phyloP scores from a whole-genome alignment of 2,329 filamentous ascomycete genomes.

The Pseudomassariella vexata region DNA sequence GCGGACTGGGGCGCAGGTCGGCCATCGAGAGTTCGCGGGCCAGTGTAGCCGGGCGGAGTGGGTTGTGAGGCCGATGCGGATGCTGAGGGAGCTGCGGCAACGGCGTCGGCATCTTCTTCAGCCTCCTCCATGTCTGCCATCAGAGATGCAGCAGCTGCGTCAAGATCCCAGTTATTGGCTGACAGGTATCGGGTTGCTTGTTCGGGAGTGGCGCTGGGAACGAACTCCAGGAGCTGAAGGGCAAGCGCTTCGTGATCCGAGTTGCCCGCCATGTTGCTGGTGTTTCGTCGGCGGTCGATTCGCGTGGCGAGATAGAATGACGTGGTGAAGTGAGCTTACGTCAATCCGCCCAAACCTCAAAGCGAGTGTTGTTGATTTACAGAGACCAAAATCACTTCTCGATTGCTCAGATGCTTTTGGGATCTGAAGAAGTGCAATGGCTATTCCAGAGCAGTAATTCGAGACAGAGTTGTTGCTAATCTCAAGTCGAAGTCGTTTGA shows the following conservation, averaged over 20 bases:
- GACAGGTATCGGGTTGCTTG: conserved; percentile 65
- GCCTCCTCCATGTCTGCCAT: conserved; percentile 52
- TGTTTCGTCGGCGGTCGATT: too few species aligned
- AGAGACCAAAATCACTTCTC: too few species aligned
- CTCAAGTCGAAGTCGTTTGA: conserved; percentile 1
- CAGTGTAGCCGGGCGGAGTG: conserved; percentile 42
- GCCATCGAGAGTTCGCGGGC: conserved; percentile 58
- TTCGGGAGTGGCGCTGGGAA: conserved; percentile 45
- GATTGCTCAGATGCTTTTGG: too few species aligned
- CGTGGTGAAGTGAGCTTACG: too few species aligned
- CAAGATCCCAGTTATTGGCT: conserved; percentile 61
- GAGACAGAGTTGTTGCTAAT: too few species aligned
- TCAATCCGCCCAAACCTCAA: too few species aligned
- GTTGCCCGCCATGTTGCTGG: conserved; percentile 27
- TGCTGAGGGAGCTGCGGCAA: conserved; percentile 28
- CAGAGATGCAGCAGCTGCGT: conserved; percentile 55
- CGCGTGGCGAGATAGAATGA: too few species aligned
- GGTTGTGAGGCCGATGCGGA: conserved; percentile 19
- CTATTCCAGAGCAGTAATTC: too few species aligned
- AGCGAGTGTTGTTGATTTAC: too few species aligned
- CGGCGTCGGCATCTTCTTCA: conserved; percentile 34
- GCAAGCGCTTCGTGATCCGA: conserved; percentile 36
- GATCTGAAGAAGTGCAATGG: too few species aligned
- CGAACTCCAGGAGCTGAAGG: conserved; percentile 44
- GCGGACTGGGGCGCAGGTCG: conserved; percentile 45